Conservation (phyloP, 2,329 filamentous ascomycete species). For the Alternaria gansuensis region DNA sequence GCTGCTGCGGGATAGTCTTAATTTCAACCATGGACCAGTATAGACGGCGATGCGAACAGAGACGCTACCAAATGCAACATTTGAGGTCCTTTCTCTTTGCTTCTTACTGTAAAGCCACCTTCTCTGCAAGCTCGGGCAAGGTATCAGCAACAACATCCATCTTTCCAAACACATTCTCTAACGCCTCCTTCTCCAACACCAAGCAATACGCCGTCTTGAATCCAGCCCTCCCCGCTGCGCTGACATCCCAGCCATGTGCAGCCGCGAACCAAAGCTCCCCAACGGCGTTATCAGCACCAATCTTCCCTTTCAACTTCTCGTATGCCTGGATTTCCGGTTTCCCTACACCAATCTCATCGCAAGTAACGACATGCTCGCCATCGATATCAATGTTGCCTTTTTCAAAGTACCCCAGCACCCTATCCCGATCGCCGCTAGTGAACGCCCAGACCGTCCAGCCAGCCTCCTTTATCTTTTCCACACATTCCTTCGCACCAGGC, state of each 20-base stretch:
- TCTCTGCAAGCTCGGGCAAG: slow-evolving; percentile 59
- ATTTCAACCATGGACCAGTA: too few species aligned
- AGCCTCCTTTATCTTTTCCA: slow-evolving; percentile 54
- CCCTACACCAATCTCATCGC: slow-evolving; percentile 59
- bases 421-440: slow-evolving; percentile 61
- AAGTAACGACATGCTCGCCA: slow-evolving; percentile 61
- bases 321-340: slow-evolving; percentile 63
- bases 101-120: neutral
- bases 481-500: slow-evolving; percentile 55
- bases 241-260: slow-evolving; percentile 68
- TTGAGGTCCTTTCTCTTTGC: neutral
- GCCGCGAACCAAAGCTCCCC: slow-evolving; percentile 65
- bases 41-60: too few species aligned
- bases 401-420: slow-evolving; percentile 64
- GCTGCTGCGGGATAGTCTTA: neutral
- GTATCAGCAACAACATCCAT: slow-evolving; percentile 62
- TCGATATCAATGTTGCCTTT: slow-evolving; percentile 61
- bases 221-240: slow-evolving; percentile 61
- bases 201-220: slow-evolving; percentile 64
- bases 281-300: slow-evolving; percentile 45
- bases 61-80: neutral
- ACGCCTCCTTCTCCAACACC: slow-evolving; percentile 62
- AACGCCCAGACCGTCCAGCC: slow-evolving; percentile 65
- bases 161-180: slow-evolving; percentile 60
- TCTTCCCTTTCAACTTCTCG: slow-evolving; percentile 54